phyloP scores from a whole-genome alignment of 306 rosid species.

The Rubus idaeus region DNA sequence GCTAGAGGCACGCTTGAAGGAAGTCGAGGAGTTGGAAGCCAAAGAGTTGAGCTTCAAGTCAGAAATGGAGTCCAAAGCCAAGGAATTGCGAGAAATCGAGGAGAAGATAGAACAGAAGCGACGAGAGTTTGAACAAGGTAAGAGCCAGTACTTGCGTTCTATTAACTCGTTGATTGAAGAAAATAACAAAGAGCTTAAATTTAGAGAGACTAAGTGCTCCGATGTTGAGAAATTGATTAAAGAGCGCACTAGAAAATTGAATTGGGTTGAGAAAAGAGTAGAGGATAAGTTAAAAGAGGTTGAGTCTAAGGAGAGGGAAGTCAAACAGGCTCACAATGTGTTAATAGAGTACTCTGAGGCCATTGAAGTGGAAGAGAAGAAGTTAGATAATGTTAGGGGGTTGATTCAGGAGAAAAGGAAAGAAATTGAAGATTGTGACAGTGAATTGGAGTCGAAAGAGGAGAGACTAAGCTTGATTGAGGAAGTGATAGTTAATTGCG shows the following conservation, averaged over 20 bases:
- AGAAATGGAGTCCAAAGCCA: neutral
- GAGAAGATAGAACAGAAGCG: constrained; percentile 12
- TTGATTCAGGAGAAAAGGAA: neutral
- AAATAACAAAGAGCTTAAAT: neutral
- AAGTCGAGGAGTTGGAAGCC: constrained; percentile 1
- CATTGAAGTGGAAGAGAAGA: neutral
- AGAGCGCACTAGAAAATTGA: constrained; percentile 19
- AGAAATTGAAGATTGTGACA: constrained; percentile 8
- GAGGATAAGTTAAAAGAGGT: neutral
- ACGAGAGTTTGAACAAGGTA: neutral
- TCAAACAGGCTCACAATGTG: neutral
- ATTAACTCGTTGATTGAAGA: neutral
- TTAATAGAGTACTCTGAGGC: too few species aligned
- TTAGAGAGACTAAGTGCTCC: neutral
- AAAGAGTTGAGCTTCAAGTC: neutral
- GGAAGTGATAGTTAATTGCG: neutral
- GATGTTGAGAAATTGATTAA: constrained; percentile 9
- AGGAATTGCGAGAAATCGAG: constrained; percentile 17
- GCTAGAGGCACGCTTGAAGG: constrained; percentile 10
- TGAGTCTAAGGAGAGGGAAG: neutral
- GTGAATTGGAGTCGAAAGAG: constrained; percentile 8
- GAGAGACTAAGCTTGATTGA: neutral
- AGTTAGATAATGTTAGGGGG: neutral
- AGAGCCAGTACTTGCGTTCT: neutral
- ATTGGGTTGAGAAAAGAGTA: constrained; percentile 18